A percentile compares a stretch with the other conserved stretches of the same genome.
Conservation (phyloP, 495 filamentous ascomycete species). For the Aspergillus olivimuriae region DNA sequence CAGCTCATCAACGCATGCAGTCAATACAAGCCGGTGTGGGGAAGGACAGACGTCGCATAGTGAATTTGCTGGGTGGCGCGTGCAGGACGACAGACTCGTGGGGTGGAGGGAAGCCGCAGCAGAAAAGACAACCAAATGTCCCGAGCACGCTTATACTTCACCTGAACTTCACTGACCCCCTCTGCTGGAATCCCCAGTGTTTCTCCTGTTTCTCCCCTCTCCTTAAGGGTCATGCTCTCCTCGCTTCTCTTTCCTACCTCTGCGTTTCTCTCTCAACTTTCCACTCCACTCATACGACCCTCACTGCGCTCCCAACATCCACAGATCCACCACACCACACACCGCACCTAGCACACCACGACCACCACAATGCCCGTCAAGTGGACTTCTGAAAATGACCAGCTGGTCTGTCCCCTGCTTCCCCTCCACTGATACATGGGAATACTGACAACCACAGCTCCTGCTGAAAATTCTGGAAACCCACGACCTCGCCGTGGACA, state of each 20-base stretch:
- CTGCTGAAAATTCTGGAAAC: slow-evolving; percentile 43
- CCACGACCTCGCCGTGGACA: slow-evolving; percentile 33
- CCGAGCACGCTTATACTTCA: background rate
- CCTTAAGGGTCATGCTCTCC: background rate
- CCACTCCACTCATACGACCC: background rate
- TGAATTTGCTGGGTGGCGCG: background rate
- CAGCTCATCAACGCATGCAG: too few species aligned
- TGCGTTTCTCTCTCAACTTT: slow-evolving; percentile 2
- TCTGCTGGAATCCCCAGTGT: background rate
- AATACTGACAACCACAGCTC: slow-evolving; percentile 24
- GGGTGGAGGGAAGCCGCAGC: too few species aligned
- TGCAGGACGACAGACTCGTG: background rate
- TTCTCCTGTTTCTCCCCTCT: background rate
- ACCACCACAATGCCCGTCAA: slow-evolving; percentile 32
- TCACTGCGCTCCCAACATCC: background rate
- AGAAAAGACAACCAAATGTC: too few species aligned
- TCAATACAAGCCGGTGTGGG: too few species aligned
- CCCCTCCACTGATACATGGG: background rate
- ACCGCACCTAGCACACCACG: background rate
- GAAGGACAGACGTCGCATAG: background rate
- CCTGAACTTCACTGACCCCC: background rate
- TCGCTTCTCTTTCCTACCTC: background rate
- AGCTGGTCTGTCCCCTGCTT: slow-evolving; percentile 24
- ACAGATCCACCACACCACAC: background rate
- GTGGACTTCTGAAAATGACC: slow-evolving; percentile 36